Conservation (phyloP, 2,329 filamentous ascomycete genomes). For the Talaromyces sp. region DNA sequence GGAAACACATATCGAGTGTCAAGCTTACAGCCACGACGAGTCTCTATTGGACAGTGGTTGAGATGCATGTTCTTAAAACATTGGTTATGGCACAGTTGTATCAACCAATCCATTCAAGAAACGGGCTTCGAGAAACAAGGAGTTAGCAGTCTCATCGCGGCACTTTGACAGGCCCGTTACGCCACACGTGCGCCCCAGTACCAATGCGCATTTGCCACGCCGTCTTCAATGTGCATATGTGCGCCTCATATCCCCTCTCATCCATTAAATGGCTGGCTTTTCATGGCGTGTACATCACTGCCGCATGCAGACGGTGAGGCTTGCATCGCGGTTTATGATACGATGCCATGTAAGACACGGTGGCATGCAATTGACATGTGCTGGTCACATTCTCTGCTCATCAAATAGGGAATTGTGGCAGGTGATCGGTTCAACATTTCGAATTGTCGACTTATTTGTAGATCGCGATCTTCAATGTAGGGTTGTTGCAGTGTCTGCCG, state of each 20-base stretch:
- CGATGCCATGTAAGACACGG: not conserved
- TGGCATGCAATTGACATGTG: not conserved
- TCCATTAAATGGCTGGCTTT: not conserved
- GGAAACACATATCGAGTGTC: not conserved
- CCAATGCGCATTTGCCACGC: constrained; percentile 7
- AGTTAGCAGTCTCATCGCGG: not conserved
- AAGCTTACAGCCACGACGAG: not conserved
- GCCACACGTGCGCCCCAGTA: constrained; percentile 2
- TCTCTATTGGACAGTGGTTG: not conserved
- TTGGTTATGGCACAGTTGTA: not conserved
- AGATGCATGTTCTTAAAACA: not conserved
- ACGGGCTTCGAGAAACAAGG: not conserved
- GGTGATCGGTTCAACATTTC: not conserved
- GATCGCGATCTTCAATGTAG: not conserved
- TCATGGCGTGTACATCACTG: not conserved
- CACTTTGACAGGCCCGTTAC: not conserved
- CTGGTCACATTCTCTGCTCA: not conserved
- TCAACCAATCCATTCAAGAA: not conserved
- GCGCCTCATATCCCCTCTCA: constrained; percentile 1
- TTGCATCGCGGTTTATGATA: not conserved
- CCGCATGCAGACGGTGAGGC: constrained; percentile 16
- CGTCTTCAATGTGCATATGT: not conserved
- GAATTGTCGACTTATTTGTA: not conserved
- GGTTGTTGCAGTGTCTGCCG: not conserved
- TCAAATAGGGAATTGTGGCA: not conserved